Base-by-base conservation (phyloP, 306 rosid genomes). In the Coriaria nepalensis region DNA sequence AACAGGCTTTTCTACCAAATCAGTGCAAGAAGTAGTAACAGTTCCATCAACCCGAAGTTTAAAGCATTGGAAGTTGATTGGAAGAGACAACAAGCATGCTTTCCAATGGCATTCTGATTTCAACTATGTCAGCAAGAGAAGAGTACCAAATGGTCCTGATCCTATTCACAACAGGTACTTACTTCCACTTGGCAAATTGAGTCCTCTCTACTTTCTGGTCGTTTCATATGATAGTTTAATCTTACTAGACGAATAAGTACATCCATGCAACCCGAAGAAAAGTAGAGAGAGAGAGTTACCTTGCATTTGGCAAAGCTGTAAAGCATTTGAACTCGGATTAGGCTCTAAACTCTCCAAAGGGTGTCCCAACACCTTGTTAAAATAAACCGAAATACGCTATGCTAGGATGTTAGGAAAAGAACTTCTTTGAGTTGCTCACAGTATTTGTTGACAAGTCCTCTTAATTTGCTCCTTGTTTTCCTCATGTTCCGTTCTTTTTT, bases 121-220 rank as follows among this genome's bases (percentile, higher is more conserved):
- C 53, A 55, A 72, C 48, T 65, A 60, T 33, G 96, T 82, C 45
- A 92, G 98, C 83, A 92, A 79, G 72, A 85, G 98, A 71, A 78
- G 94, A 77, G 98, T 92, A 0, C 98, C 98, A 1, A 92, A 85
- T 68, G 98, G 98, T 57, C 98, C 98, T 56, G 96, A 92, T 71
- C 98, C 98, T 45, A 92, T 92, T 73, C 98, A 92, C 65, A 92
- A 92, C 96, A 85, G 98, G 98, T 84, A 64, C 71, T 2, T 49
- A 51, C 35, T 42, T 45, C 20, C 35, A n/a, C 43, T 20, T 61
- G 8, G 10, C 29, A 20, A 20, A 20, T 20, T 20, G 29, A 20
- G 29, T 20, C 29, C 29, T 20, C 29, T 20, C 3, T 20, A 20
- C 29, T 20, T 45, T 40, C 37, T 11, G 45, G 14, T 36, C 12